Base-by-base conservation (phyloP, 108 stramenopile species). In the Nitzschia sp. region DNA sequence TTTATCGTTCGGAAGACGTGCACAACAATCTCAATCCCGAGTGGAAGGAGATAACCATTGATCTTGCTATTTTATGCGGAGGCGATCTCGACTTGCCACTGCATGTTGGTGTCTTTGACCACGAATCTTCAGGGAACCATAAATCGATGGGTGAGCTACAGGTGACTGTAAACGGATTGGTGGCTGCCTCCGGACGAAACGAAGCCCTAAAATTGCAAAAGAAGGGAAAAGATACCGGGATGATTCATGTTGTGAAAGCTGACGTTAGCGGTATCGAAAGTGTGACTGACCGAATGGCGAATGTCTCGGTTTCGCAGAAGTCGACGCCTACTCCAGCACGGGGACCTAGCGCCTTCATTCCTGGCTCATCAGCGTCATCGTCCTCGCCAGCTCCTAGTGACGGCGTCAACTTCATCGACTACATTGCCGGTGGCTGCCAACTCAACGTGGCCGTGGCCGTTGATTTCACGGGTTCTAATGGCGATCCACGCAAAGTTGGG, bases 401-500 rank as follows among this genome's bases (percentile, higher is more conserved):
- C 17, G 30, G 35, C 23, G 66, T 80, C 35, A 74, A 77, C 28
- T 89, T 89, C 79, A 75, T 79, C 1, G 85, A 89, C 50, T 89
- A 86, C 45, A 45, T 85, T 11, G 45, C 44, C 0, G 85, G 85
- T 21, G 85, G 83, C 45, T 84, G 83, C 56, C 79, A 85, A 73
- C 53, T 89, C 23, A 81, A 77, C 29, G 72, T 86, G 27, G 63
- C 66, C 25, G 89, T 96, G 0, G 96, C 93, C 1, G 81, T 96
- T 31, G 96, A 96, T 63, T 96, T 91, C 63, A 96, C 96, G 13
- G 92, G 89, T 21, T 86, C 84, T 58, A 96, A 96, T 80, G 95
- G 95, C 0, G 86, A 88, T 61, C 92, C 92, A 56, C 63, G 84
- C 32, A 63, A 83, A 46, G 85, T 83, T 25, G 85, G 85, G 3